Base-by-base conservation (phyloP, 768 basidiomycete species). In the Boletus subparvulus region DNA sequence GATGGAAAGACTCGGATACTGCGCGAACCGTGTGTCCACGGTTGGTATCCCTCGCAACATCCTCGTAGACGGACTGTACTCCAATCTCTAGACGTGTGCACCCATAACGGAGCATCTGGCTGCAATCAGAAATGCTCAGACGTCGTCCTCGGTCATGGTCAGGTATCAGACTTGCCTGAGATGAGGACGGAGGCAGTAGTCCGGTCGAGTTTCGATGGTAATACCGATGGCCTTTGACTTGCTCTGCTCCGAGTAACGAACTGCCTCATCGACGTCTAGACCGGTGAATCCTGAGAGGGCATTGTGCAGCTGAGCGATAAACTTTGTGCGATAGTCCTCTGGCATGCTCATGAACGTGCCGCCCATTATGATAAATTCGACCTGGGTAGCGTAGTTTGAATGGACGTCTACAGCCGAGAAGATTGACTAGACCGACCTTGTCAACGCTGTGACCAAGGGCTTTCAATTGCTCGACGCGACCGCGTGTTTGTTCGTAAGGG, bases 301-400 rank as follows among this genome's bases (percentile, higher is more conserved):
- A 71, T 98, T 98, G 71, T 98, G 97, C 53, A 99, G 78, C 59
- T 98, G 95, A 2, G 96, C 94, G 52, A 98, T 83, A 62, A 99
- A 99, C 61, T 90, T 87, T 58, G 84, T 86, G 58, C 97, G 84
- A 70, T 99, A 98, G 44, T 94, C 92, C 71, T 98, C 94, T 37
- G 95, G 91, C 90, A 98, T 96, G 68, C 95, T 98, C 94, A 99
- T 98, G 73, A 99, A 99, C 12, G 97, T 99, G 44, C 97, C 97
- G 24, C 97, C 97, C 97, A 98, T 98, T 59, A 96, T 81, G 61
- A 97, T 98, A 63, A 87, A 90, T 64, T 92, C 91, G 32, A 93
- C 88, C 90, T 91, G 51, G 36, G 48, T 39, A 36, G 21, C 30
- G 33, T 50, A 10, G 19, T 24, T n/a, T 32, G 30, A 26, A 16